Conservation (phyloP, 78 protist genomes). For the Dictyostelium discoideum region dicty_2.7 NC_007091.3:3801501-3802000, state of each 20-base stretch:
- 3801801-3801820: not conserved
- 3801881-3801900: constrained; percentile 24
- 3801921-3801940: not conserved
- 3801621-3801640: constrained; percentile 3
- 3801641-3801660: not conserved
- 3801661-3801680: not conserved
- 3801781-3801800: not conserved
- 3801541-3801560: not conserved
- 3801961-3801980: not conserved
- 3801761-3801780: not conserved
- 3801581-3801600: not conserved
- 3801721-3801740: constrained; percentile 12
- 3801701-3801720: not conserved
- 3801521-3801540: not conserved
- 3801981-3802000: not conserved
- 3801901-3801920: not conserved
- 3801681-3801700: not conserved
- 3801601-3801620: not conserved
- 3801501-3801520: not conserved
- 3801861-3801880: not conserved
- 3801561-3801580: not conserved
- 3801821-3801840: not conserved
- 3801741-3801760: not conserved
- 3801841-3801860: not conserved
- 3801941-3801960: not conserved